Percentiles rank a stretch among this genome's conserved stretches.
phyloP scores from a whole-genome alignment of 1,139 yeast species.

The Lodderomyces elongisporus region DNA sequence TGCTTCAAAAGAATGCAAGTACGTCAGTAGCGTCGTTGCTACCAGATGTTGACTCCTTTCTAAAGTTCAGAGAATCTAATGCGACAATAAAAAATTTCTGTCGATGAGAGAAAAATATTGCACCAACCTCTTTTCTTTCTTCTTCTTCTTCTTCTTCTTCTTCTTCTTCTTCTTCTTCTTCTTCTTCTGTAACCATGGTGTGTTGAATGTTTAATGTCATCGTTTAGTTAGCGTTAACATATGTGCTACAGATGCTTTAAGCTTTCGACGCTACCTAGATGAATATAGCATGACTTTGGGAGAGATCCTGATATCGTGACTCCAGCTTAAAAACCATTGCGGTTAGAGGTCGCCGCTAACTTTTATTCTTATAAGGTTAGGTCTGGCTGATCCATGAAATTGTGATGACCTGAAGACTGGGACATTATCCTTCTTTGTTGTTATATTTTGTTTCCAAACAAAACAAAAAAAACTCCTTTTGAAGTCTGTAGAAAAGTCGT shows the following conservation, averaged over 20 bases:
- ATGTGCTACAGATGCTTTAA: constrained; percentile 8
- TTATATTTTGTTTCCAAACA: too few species aligned
- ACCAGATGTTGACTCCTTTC: too few species aligned
- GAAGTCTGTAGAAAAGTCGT: too few species aligned
- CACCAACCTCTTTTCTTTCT: background rate
- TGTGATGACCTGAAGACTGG: constrained; percentile 77
- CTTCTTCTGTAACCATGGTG: constrained; percentile 1
- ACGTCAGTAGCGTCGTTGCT: too few species aligned
- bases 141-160: constrained; percentile 2
- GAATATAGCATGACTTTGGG: too few species aligned
- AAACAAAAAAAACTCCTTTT: too few species aligned
- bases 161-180: constrained; percentile 5
- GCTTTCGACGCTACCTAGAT: too few species aligned
- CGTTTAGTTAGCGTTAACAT: constrained; percentile 10
- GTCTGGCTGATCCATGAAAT: constrained; percentile 72
- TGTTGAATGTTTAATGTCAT: constrained; percentile 2
- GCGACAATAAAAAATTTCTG: too few species aligned
- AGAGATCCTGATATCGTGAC: constrained; percentile 10
- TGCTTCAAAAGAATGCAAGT: too few species aligned
- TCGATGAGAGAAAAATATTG: too few species aligned
- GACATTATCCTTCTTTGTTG: constrained; percentile 35
- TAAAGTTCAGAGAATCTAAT: too few species aligned
- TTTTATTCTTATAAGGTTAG: constrained; percentile 14
- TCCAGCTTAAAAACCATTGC: constrained; percentile 77
- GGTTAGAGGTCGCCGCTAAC: constrained; percentile 76